Conservation (phyloP, 768 basidiomycete genomes). For the Lactarius sanguifluus region DNA sequence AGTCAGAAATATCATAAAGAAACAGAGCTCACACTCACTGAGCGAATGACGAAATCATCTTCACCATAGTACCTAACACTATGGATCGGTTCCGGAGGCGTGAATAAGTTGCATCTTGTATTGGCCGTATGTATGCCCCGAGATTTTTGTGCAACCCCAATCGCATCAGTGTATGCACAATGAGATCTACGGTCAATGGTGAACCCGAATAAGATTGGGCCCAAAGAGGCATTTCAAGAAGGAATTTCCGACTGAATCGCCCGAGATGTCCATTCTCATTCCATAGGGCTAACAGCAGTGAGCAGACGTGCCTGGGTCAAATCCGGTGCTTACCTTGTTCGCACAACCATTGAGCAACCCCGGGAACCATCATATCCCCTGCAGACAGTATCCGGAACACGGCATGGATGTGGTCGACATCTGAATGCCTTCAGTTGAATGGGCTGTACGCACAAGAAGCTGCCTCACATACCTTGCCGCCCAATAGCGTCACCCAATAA, state of each 20-base stretch:
- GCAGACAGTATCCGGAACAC: slow-evolving; percentile 44
- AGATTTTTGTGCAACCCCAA: slow-evolving; percentile 19
- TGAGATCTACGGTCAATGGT: slow-evolving; percentile 15
- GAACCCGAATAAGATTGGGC: slow-evolving; percentile 22
- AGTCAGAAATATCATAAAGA: not conserved
- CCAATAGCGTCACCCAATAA: slow-evolving; percentile 22
- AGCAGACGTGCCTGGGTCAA: not conserved
- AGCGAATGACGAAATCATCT: slow-evolving; percentile 20
- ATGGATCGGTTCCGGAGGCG: slow-evolving; percentile 18
- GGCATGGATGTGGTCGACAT: slow-evolving; percentile 40
- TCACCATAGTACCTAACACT: slow-evolving; percentile 14
- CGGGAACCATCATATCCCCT: slow-evolving; percentile 36
- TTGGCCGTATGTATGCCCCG: not conserved
- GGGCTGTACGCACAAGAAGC: slow-evolving; percentile 1
- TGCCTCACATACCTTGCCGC: not conserved
- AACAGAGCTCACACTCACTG: slow-evolving; percentile 10
- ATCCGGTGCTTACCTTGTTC: slow-evolving; percentile 39
- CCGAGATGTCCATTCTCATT: slow-evolving; percentile 13
- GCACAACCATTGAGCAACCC: slow-evolving; percentile 44
- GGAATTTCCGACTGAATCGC: slow-evolving; percentile 18
- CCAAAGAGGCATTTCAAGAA: slow-evolving; percentile 23
- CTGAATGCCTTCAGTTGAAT: slow-evolving; percentile 36
- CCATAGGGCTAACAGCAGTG: slow-evolving; percentile 24
- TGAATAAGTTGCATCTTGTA: not conserved
- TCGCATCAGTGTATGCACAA: slow-evolving; percentile 19